Evolutionary conservation across 495 filamentous ascomycete species (phyloP), one percentile per base, ranked within the genome.

Genomic region (Talaromyces nanjingensis): DNA sequence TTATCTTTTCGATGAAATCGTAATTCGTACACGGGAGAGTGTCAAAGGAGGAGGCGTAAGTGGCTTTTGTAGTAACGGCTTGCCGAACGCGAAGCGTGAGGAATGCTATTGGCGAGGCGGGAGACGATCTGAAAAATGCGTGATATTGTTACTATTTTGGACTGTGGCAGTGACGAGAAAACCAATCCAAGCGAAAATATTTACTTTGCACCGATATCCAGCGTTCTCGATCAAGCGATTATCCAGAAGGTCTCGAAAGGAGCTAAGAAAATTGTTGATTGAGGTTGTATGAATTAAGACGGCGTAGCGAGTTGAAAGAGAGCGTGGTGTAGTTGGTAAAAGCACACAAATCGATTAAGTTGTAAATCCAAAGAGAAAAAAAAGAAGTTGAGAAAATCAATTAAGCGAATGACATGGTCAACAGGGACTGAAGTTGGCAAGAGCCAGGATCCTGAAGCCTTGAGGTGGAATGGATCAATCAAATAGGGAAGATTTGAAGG

Each of bases 351-450:
- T 20, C n/a, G 39, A 57, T 14, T 29, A 25, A 16, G 37, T 42
- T 42, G 18, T 42, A 65, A 16, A 6, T 42, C 29, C 20, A 24
- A 25, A 64, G n/a, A 47, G 33, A 61, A 42, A 62, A 8, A 27
- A 29, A 29, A 52, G 16, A 31, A 31, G 29, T 31, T 49, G 6
- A 47, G 33, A 62, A 45, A 29, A 62, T 62, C 33, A 24, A n/a
- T 63, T 20, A 64, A 64, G 62, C 33, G 62, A 64, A 49, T 45
- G 62, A 57, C 62, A 64, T 64, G 62, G 52, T 54, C 54, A 47
- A 54, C 31, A 59, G 53, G 62, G 22, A 33, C 22, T 54, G 53
- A 60, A 60, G 52, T 12, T 24, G 55, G 55, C 25, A n/a, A 58
- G 0, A 20, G 45, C 52, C 20, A 34, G 52, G 62, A 31, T 53